Percentiles rank a stretch among this genome's conserved stretches.
Evolutionary conservation across 495 filamentous ascomycete species (phyloP).

Genomic region (Copromyces sp.): DNA sequence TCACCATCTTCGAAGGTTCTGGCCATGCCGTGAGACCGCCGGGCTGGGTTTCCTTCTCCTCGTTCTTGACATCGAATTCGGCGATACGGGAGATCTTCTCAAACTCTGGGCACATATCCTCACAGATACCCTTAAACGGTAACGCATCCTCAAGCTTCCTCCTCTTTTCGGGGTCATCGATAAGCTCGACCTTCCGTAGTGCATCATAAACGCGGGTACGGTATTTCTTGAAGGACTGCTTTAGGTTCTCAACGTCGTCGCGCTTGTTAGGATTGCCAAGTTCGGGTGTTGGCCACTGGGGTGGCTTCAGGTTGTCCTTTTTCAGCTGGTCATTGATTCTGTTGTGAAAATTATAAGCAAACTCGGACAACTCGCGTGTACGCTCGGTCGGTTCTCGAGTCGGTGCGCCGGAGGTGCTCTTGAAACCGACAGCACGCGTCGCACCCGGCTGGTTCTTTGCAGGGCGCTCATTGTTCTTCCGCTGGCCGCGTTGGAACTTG

Average conservation of each 20-base stretch:
- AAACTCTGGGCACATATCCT: slow-evolving; percentile 89
- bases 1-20: slow-evolving; percentile 46
- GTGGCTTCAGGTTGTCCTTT: slow-evolving; percentile 34
- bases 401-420: not conserved
- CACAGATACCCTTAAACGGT: slow-evolving; percentile 77
- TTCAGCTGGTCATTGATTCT: slow-evolving; percentile 31
- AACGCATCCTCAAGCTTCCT: slow-evolving; percentile 75
- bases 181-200: slow-evolving; percentile 62
- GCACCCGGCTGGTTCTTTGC: not conserved
- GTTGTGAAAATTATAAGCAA: slow-evolving; percentile 28
- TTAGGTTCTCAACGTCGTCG: slow-evolving; percentile 32
- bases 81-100: slow-evolving; percentile 74
- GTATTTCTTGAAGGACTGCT: slow-evolving; percentile 48
- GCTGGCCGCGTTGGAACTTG: slow-evolving; percentile 6
- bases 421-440: not conserved
- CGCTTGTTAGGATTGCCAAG: slow-evolving; percentile 31
- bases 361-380: slow-evolving; percentile 20
- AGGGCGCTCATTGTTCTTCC: slow-evolving; percentile 5
- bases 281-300: slow-evolving; percentile 30
- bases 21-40: slow-evolving; percentile 29
- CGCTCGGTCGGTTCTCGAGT: slow-evolving; percentile 12
- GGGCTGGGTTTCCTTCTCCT: slow-evolving; percentile 36
- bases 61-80: slow-evolving; percentile 43
- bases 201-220: slow-evolving; percentile 56
- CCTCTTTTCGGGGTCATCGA: slow-evolving; percentile 83